Conservation (phyloP, 352 stramenopile species). For the Paralagenidium karlingii region DNA sequence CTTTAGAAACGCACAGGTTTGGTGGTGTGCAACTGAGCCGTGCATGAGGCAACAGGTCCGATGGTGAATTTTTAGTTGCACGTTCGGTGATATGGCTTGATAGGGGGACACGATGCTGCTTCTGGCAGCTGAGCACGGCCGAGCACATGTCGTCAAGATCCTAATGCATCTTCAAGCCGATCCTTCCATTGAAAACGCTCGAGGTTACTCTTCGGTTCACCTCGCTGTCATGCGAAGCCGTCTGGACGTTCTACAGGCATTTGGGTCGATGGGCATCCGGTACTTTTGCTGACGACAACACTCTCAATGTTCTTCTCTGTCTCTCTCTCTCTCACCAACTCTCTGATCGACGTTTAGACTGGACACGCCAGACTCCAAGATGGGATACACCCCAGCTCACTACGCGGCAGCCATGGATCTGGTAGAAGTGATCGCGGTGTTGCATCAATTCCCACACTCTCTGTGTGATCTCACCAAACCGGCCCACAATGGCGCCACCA, state of each 20-base stretch:
- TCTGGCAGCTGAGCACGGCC: conserved; percentile 28
- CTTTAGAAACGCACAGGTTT: conserved; percentile 30
- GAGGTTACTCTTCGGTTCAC: conserved; percentile 49
- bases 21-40: conserved; percentile 1
- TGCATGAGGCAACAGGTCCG: too few relatives aligned
- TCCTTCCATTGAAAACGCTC: conserved; percentile 32
- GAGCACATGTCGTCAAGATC: conserved; percentile 34
- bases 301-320: too few relatives aligned
- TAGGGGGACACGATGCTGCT: conserved; percentile 70
- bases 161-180: conserved; percentile 56
- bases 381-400: conserved; percentile 51
- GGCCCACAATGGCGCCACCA: conserved; percentile 35
- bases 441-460: conserved; percentile 15
- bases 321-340: too few relatives aligned
- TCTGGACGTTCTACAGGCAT: conserved; percentile 22
- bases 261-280: conserved; percentile 26
- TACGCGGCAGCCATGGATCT: conserved; percentile 41
- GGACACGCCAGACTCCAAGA: conserved; percentile 19
- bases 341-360: too few relatives aligned
- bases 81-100: neutral
- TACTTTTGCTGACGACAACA: too few relatives aligned
- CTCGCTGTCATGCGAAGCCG: conserved; percentile 44
- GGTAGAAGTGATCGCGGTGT: conserved; percentile 33
- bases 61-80: too few relatives aligned
- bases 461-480: conserved; percentile 29